Base-by-base conservation (phyloP, 1,284 basidiomycete species). In the Malassezia furfur region DNA sequence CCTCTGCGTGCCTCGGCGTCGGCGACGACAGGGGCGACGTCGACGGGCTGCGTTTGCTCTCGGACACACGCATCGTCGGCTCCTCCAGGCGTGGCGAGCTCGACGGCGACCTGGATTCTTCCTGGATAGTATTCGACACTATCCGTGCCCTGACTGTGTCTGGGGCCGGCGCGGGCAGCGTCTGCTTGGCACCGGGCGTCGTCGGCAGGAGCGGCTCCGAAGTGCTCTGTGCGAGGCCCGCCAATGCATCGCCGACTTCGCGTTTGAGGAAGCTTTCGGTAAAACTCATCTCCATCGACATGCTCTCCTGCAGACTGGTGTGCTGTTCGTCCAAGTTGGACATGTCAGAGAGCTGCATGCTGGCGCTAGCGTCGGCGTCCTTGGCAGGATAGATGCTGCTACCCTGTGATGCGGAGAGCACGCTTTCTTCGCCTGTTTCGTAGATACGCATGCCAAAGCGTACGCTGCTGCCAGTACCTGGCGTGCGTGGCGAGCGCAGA, bases 261-360 rank as follows among this genome's bases (percentile, higher is more conserved):
- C 60, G 62, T 8, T 60, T 62, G 5, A 69, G 44, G 43, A 69
- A 69, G 44, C 67, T 69, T 46, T 69, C 67, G 32, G 61, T 62
- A 55, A 69, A 69, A 15, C 66, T 67, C 30, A 64, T 61, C 21
- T 69, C 66, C 39, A 59, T 57, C 37, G 53, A 64, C 31, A 35
- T 35, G 14, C 47, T 38, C 14, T 46, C 37, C 21, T 43, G 17
- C 6, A 43, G 21, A 17, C 17, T 43, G 5, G 40, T 9, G 8
- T 36, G 21, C 25, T 28, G 43, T 3, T 28, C 25, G 9, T 45
- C 43, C 25, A 30, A 11, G 32, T 19, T 17, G 14, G 32, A 32
- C 10, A 21, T 14, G 9, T 40, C 37, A 8, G 10, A 31, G 15
- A 30, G 48, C 40, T 17, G 12, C 37, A 49, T 49, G 31, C 21